Evolutionary conservation across 148 eudicot species (phyloP), one percentile per base, ranked within the genome.

Genomic region (Rhododendron ferrugineum): DNA sequence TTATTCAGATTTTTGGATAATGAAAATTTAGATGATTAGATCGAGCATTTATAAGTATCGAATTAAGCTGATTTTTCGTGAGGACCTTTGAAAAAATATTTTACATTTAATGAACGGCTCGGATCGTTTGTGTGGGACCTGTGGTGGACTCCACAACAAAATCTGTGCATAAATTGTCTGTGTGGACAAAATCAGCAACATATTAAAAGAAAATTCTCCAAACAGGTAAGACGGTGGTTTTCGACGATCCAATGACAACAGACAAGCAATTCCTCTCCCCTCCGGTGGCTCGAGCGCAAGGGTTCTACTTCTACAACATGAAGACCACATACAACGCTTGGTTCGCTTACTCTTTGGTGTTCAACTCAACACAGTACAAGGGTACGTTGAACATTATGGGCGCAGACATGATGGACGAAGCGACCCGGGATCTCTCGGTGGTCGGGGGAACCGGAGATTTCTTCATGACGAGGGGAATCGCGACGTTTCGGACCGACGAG

Each of bases 401-500:
- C 0, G 87, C 89, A 0, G 92, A 90, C 26, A 74, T 86, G 30
- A 82, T 90, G 80, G 58, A 47, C 22, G 66, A 83, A 20, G 30
- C 66, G 44, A 88, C 87, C 2, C 58, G 92, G 60, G 89, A 90
- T 82, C 80, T 90, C 10, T 88, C 90, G 22, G 89, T 90, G 8
- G 89, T 90, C 18, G 92, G 92, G 14, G 92, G 92, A 36, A 90
- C 92, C 6, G 90, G 92, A 87, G 92, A 90, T 77, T 90, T 90
- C 78, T 90, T 90, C 80, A 88, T 90, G 92, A 79, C 87, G 0
- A 73, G 92, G 6, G 90, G 92, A 23, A 60, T 90, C 16, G 89
- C 52, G 3, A 90, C 92, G 0, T 52, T 90, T 16, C 40, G 32
- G 10, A 90, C 92, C 0, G 88, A 88, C 11, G 64, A 36, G 1